Evolutionary conservation across 495 filamentous ascomycete genomes (phyloP), one percentile per base, ranked within the genome.

Genomic region (Chaetomium tenue): DNA sequence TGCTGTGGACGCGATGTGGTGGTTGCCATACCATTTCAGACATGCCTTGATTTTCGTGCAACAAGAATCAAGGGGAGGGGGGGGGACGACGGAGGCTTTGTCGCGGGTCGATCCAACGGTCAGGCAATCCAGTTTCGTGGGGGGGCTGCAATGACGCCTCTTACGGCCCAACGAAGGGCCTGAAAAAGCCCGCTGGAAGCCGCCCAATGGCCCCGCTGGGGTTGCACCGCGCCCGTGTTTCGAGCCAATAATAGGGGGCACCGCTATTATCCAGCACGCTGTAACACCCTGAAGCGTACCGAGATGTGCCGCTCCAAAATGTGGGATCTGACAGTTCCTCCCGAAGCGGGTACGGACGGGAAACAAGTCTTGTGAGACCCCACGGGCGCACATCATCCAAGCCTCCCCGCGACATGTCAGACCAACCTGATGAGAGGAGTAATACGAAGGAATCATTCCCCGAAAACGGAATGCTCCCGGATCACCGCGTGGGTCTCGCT

Each of bases 281-380:
- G 62, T 52, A 52, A 44, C 59, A 52, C 62, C 8, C 54, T 52
- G 54, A 58, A 57, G 63, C 55, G 55, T 48, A 40, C 59, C 59
- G 23, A 59, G 56, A 30, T 44, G 44, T 59, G 48, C 47, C 46
- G 54, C 63, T 55, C 30, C 55, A 53, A 68, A 73, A 64, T 66
- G 69, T 74, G 70, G 70, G 59, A 72, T 68, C 68, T 72, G 71
- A 74, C 70, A 70, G 54, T 48, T 68, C 53, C 54, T 57, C 47
- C 50, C 55, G 15, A 39, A 25, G 64, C 46, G 56, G 57, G 66
- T 60, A 63, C 47, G 57, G 40, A 56, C 28, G 64, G 53, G 66
- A 63, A 60, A 60, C 51, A 37, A 44, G 63, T 60, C 57, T 69
- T 64, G 69, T 69, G 58, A 57, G 59, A 64, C 58, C 50, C 57